Conservation (phyloP, 352 stramenopile genomes). For the Aphanomyces invadans region DNA sequence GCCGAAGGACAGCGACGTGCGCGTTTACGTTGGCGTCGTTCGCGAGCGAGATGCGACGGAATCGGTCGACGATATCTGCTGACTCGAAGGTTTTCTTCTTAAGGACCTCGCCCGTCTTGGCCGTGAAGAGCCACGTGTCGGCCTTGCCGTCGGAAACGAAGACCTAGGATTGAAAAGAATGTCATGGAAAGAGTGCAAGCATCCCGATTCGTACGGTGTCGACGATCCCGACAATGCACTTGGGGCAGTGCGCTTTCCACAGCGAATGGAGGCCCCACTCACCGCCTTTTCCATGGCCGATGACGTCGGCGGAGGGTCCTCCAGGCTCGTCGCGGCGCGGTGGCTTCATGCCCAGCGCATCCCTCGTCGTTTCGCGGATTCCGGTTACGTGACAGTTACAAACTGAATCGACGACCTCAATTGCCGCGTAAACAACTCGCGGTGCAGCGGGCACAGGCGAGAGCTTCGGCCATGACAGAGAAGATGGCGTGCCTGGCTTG, state of each 20-base stretch:
- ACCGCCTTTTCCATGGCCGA: neutral
- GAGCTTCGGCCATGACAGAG: too few species aligned
- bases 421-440: too few species aligned
- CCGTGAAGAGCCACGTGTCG: conserved; percentile 32
- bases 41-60: conserved; percentile 25
- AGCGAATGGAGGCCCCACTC: conserved; percentile 6
- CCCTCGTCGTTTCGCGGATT: neutral
- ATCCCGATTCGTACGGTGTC: neutral
- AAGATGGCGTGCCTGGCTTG: too few species aligned
- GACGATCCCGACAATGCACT: conserved; percentile 12
- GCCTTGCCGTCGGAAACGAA: conserved; percentile 28
- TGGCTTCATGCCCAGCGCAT: neutral
- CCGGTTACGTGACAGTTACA: too few species aligned
- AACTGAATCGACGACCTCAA: too few species aligned
- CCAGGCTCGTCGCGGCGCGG: neutral
- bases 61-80: conserved; percentile 28
- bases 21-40: conserved; percentile 14
- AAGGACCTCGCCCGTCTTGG: conserved; percentile 30
- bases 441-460: too few species aligned
- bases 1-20: neutral
- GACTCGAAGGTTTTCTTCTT: conserved; percentile 27
- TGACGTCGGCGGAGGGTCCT: neutral
- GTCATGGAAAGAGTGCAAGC: neutral
- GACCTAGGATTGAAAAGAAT: neutral
- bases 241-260: neutral